Base-by-base conservation (phyloP, 805 yeast species). In the Starmerella vitae region DNA sequence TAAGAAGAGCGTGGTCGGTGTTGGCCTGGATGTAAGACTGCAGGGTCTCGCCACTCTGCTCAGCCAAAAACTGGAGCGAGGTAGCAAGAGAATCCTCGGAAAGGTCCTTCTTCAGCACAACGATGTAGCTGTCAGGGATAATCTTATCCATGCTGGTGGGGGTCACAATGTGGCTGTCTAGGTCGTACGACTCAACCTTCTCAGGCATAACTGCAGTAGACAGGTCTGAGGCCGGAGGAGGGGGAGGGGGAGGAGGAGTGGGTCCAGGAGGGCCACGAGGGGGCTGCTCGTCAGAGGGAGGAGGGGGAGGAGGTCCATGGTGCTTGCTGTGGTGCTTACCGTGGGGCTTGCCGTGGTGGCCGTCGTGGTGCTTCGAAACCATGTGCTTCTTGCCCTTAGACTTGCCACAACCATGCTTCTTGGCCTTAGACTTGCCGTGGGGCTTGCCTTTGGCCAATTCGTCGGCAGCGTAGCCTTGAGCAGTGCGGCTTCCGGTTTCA, bases 71-170 rank as follows among this genome's bases (percentile, higher is more conserved):
- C 54, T 72, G 70, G 55, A 70, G 68, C 65, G 86, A 94, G 67
- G 73, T 70, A 30, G 65, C 63, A 24, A 71, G 64, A 43, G 71
- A 72, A 27, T 72, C 72, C 20, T 68, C 60, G 18, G 70, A 53
- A 25, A 75, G 66, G 38, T 65, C 72, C 39, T 73, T 71, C 66
- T 84, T 85, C 65, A 88, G 76, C 36, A 86, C 85, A 50, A 91
- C 65, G 48, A 91, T 86, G 66, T 84, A 91, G 34, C 54, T 44
- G 47, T 59, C 58, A 19, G 51, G 54, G 41, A 59, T 52, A 35
- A 51, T 42, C 24, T 29, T 30, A 30, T 46, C 43, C 15, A 36
- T 37, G 15, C 30, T 24, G 18, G 37, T 37, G 30, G 28, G 28
- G 12, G 42, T 24, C n/a, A 45, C n/a, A 20, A 43, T 26, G 25